Base-by-base conservation (phyloP, 495 filamentous ascomycete genomes). In the Talaromyces adpressus region DNA sequence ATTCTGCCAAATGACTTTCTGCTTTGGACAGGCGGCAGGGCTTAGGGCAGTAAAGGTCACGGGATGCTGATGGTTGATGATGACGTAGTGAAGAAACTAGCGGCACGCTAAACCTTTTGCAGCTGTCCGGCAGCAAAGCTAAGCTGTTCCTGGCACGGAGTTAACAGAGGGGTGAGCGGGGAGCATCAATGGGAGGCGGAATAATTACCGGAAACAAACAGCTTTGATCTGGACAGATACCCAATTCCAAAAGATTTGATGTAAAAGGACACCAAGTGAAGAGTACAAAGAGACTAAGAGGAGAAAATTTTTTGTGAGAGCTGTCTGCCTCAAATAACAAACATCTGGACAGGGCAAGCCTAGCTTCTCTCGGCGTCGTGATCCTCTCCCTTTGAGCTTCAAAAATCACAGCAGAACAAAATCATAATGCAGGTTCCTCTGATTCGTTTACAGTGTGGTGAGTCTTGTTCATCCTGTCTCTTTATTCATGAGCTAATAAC, bases 401-500 rank as follows among this genome's bases (percentile, higher is more conserved):
- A 69, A 69, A 63, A 70, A 34, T 61, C 67, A 6, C 39, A 52
- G 61, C 60, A 61, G 61, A 29, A 47, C 45, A 49, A 29, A 62
- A 69, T 64, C 70, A 87, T 75, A 64, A 89, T 93, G 83, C 86
- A 89, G 77, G 77, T 96, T 54, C 94, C 94, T 69, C 79, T 98
- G 54, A 86, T 96, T 73, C 87, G 91, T 59, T 86, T 98, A 68
- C 91, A 96, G 77, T 97, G 94, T 79, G 93, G 93, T 91, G 79
- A 70, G 81, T 70, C 4, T 16, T 30, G 57, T 25, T 60, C 29
- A 65, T 53, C 16, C 36, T 25, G 36, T 49, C 41, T 12, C 5
- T 49, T 63, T 51, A 41, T 56, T 39, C 63, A 71, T 66, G 67
- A 41, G 52, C 58, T 63, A 45, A 59, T 34, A 59, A 22, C 34